Base-by-base conservation (phyloP, 768 basidiomycete species). In the Suillus subalutaceus region DNA sequence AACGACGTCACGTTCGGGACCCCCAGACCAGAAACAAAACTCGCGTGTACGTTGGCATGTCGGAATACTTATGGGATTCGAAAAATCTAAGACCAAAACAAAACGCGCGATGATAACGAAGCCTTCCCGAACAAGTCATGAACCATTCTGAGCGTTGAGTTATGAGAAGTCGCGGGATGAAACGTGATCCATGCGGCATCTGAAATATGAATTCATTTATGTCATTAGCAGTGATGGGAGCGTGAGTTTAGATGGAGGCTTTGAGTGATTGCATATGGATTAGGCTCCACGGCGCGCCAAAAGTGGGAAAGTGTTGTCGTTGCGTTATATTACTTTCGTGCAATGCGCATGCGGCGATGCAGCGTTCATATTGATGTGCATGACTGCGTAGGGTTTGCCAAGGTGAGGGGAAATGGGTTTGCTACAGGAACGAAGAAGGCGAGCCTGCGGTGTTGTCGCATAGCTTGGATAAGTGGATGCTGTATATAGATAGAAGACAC, bases 401-500 rank as follows among this genome's bases (percentile, higher is more conserved):
- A 60, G 59, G 41, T 43, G 59, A 60, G 26, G 12, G 26, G 18
- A 56, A 41, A 41, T 16, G 26, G 59, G 41, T 60, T 43, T 30
- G 26, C 59, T 60, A 43, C 59, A 60, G 40, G 59, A 60, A 41
- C 41, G 16, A 43, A 60, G 41, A 60, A 60, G 41, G 12, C 41
- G 10, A 60, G 41, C 30, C 18, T 60, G 59, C 30, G 41, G 59
- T 59, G 58, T 26, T 30, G 41, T 60, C 26, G 59, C 59, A 43
- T 26, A 43, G 10, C 26, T 60, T 60, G 59, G 59, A 30, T 60
- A 60, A 16, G 18, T 43, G 18, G 41, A 43, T 60, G 26, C 59
- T 60, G 59, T 60, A 60, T 60, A 20, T 60, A 32, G 40, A 60
- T 43, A 60, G 59, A 60, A 60, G 41, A 18, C 59, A 59, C 58